Conservation (phyloP, 345 rosid genomes). For the Lepidium africanum region DNA sequence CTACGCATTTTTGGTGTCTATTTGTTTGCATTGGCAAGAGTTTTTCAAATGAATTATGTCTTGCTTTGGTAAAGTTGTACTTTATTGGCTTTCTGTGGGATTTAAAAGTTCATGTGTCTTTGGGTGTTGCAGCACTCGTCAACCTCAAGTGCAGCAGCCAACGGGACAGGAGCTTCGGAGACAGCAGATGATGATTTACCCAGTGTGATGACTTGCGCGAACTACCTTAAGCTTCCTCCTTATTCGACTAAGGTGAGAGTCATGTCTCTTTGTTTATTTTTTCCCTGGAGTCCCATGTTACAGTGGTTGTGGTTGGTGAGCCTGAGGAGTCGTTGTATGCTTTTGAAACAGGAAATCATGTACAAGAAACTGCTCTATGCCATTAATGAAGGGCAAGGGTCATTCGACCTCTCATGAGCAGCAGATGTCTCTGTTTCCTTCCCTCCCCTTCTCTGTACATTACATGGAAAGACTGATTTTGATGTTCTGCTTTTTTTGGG, state of each 20-base stretch:
- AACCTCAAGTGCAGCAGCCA: constrained; percentile 53
- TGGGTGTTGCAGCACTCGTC: constrained; percentile 84
- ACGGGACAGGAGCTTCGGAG: constrained; percentile 64
- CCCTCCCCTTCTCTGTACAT: neutral
- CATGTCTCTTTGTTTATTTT: neutral
- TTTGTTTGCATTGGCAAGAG: neutral
- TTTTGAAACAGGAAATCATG: constrained; percentile 81
- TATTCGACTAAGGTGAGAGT: constrained; percentile 79
- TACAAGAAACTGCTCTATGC: constrained; percentile 85
- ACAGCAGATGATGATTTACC: constrained; percentile 94
- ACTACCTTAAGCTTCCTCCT: constrained; percentile 98
- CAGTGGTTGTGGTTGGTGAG: neutral
- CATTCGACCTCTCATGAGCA: constrained; percentile 85
- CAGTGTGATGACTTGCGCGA: constrained; percentile 99
- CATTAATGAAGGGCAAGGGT: constrained; percentile 96
- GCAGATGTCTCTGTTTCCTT: neutral
- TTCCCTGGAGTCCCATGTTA: neutral
- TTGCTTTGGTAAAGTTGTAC: neutral
- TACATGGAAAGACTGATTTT: constrained; percentile 13
- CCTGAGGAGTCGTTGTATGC: neutral
- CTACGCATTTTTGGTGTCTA: neutral
- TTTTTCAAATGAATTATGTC: neutral
- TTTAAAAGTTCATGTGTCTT: neutral
- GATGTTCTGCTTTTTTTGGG: neutral
- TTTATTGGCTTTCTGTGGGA: neutral